Evolutionary conservation across 75 land plant species (phyloP).

Genomic region (Pinus tabuliformis): DNA sequence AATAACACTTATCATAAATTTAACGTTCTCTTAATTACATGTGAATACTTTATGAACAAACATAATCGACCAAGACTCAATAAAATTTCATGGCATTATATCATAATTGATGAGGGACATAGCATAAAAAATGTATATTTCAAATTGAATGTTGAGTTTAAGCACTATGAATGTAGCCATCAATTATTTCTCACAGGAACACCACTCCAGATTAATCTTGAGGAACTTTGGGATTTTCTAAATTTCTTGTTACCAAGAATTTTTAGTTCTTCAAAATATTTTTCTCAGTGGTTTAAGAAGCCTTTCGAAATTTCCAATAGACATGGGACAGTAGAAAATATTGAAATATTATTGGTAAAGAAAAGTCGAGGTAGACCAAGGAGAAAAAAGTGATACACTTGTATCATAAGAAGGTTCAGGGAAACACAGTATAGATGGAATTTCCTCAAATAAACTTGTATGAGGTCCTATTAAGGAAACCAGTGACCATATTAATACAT

Average conservation of each 20-base stretch:
- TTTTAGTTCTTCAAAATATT: constrained; percentile 97
- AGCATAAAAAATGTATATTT: constrained; percentile 98
- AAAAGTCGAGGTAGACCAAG: constrained; percentile 82
- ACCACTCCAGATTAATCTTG: constrained; percentile 97
- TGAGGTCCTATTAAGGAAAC: background rate
- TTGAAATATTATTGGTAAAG: constrained; percentile 32
- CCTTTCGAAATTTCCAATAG: constrained; percentile 53
- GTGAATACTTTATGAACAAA: constrained; percentile 98
- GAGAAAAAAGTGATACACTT: constrained; percentile 8
- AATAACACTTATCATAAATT: constrained; percentile 90
- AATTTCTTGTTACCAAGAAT: constrained; percentile 92
- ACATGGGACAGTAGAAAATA: too few relatives aligned
- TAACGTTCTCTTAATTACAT: constrained; percentile 94
- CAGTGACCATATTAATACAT: background rate
- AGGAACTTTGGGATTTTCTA: constrained; percentile 95
- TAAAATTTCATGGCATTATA: constrained; percentile 94
- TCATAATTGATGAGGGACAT: constrained; percentile 99
- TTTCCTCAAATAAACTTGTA: background rate
- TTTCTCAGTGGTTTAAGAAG: constrained; percentile 99
- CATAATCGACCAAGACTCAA: constrained; percentile 92
- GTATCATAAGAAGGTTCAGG: background rate
- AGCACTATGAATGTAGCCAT: constrained; percentile 84
- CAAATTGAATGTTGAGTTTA: constrained; percentile 95
- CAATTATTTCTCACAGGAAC: constrained; percentile 93
- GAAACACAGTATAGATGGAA: background rate